A percentile compares a stretch with the other conserved stretches of the same genome.
Evolutionary conservation across 257 asterid genomes (phyloP).

Genomic region (Craterostigma plantagineum): DNA sequence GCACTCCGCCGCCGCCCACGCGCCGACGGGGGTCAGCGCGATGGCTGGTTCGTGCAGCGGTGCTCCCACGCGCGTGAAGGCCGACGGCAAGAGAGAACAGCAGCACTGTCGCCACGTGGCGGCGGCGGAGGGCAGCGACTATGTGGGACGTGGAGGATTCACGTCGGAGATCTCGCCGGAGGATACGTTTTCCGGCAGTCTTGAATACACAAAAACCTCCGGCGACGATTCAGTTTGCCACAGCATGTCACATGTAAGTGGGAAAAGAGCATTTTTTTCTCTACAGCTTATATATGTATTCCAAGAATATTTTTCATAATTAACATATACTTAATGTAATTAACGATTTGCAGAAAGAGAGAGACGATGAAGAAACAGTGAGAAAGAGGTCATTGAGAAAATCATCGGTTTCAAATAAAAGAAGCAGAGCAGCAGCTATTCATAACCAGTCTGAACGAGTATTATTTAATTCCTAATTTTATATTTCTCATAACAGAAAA

Average conservation of each 20-base stretch:
- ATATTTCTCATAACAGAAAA: not conserved
- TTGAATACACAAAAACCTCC: conserved; percentile 29
- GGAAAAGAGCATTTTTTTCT: too few species aligned
- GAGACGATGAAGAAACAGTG: conserved; percentile 16
- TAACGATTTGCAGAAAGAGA: conserved; percentile 26
- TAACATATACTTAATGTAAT: too few species aligned
- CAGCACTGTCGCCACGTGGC: conserved; percentile 17
- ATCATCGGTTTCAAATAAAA: conserved; percentile 37
- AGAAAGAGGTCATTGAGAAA: conserved; percentile 23
- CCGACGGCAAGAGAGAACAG: conserved; percentile 5
- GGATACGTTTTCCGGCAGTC: conserved; percentile 55
- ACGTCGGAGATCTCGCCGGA: conserved; percentile 62
- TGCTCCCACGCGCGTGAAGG: conserved; percentile 4
- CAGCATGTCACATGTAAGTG: conserved; percentile 45
- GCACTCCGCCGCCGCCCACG: conserved; percentile 19
- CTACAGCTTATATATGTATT: too few species aligned
- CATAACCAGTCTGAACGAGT: conserved; percentile 97
- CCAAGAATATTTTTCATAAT: too few species aligned
- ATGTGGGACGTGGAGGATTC: conserved; percentile 24
- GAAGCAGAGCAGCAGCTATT: conserved; percentile 75
- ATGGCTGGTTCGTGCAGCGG: conserved; percentile 27
- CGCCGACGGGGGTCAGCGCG: conserved; percentile 15
- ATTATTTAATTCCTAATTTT: not conserved
- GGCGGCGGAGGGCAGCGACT: conserved; percentile 34
- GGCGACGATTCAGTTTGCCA: conserved; percentile 55